Base-by-base conservation (phyloP, 768 basidiomycete genomes). In the Nidularia pulvinata region DNA sequence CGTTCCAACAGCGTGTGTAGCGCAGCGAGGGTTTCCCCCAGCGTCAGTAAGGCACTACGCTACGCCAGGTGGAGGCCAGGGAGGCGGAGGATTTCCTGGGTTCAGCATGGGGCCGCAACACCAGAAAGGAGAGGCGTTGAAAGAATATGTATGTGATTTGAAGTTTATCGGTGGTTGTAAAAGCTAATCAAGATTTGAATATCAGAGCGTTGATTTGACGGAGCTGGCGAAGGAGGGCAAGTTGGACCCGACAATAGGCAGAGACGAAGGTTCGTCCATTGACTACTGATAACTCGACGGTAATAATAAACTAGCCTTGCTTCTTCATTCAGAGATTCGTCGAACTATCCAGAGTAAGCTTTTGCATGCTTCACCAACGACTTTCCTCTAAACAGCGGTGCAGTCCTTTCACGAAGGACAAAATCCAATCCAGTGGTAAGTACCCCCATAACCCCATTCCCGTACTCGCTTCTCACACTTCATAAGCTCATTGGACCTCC, bases 371-470 rank as follows among this genome's bases (percentile, higher is more conserved):
- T 34, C 16, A 33, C 33, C 5, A 39, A 22, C 5, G 16, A 44
- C 5, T n/a, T 1, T 36, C 39, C 33, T 42, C 46, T 55, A 10
- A 45, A 33, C 19, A 2, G 6, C 39, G 32, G 30, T 1, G 2
- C 53, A 92, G 91, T 95, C 61, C 75, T 95, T 7, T 94, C 91
- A 25, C 78, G 93, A 43, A 70, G 95, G 61, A 96, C 94, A 2
- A 97, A 97, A 68, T 92, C 90, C 6, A 95, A 96, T 61, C 94
- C 93, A 4, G 92, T 95, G 59, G 90, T 86, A 68, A 49, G 85
- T 72, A 13, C 1, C 0, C 2, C 1, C 2, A 33, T 9, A 2
- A n/a, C 16, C 6, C 16, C 39, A 14, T 39, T 14, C 14, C 43
- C 37, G 3, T 22, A 30, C 46, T 2, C 33, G 33, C 47, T n/a